Conservation (phyloP, 257 asterid species). For the Solanum piurae region DNA sequence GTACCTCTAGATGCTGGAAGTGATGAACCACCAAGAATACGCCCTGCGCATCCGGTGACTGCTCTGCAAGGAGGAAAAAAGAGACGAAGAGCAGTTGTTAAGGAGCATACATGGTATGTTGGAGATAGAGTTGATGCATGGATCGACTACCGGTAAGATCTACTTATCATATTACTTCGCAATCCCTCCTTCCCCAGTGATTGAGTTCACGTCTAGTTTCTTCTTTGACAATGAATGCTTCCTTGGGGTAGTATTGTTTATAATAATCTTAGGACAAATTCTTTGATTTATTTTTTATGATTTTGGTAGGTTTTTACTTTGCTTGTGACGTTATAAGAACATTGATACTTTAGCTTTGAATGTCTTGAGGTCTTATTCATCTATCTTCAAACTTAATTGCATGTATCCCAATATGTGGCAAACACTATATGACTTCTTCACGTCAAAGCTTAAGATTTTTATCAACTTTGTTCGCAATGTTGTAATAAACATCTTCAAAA, state of each 20-base stretch:
- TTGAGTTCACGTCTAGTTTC: neutral
- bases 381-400: neutral
- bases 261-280: neutral
- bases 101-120: constrained; percentile 67
- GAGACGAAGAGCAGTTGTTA: constrained; percentile 71
- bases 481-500: neutral
- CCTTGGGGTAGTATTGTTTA: neutral
- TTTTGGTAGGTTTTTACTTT: neutral
- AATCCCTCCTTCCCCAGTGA: neutral
- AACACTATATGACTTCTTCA: neutral
- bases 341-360: neutral
- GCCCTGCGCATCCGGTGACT: constrained; percentile 61
- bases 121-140: constrained; percentile 91
- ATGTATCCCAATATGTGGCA: neutral
- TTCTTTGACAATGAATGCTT: neutral
- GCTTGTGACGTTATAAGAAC: neutral
- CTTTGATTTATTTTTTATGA: neutral
- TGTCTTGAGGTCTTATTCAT: neutral
- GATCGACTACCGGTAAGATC: constrained; percentile 56
- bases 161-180: neutral
- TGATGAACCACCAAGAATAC: constrained; percentile 44
- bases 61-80: constrained; percentile 55
- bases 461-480: neutral
- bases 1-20: constrained; percentile 54
- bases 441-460: neutral